Evolutionary conservation across 2,329 filamentous ascomycete genomes (phyloP).

Genomic region (Knufia fluminis): DNA sequence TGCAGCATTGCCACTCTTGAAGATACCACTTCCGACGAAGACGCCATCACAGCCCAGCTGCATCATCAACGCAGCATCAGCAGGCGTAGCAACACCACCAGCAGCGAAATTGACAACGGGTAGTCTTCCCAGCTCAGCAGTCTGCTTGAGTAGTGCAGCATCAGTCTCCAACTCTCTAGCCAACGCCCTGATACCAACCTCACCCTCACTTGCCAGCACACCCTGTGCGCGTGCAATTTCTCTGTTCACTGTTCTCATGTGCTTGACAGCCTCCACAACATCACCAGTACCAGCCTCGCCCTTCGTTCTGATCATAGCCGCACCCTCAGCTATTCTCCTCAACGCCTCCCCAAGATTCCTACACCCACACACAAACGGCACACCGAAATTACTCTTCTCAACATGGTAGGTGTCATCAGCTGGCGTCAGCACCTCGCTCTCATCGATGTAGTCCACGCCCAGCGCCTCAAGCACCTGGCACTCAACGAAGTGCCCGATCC

Average conservation of each 20-base stretch:
- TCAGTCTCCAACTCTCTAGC: constrained; percentile 76
- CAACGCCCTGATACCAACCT: constrained; percentile 65
- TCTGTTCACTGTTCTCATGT: constrained; percentile 82
- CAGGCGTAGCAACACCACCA: constrained; percentile 97
- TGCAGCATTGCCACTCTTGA: constrained; percentile 86
- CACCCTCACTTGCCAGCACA: constrained; percentile 42
- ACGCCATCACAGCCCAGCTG: constrained; percentile 96
- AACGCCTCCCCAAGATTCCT: constrained; percentile 89
- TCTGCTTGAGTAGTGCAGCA: constrained; percentile 71
- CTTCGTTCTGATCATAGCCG: constrained; percentile 98
- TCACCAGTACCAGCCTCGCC: constrained; percentile 96
- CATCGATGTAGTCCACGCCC: constrained; percentile 95
- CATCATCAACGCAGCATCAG: constrained; percentile 98
- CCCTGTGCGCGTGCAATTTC: constrained; percentile 66
- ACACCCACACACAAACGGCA: constrained; percentile 94
- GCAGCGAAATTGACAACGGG: constrained; percentile 98
- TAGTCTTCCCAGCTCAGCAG: constrained; percentile 74
- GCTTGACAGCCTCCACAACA: constrained; percentile 89
- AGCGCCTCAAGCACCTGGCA: constrained; percentile 94
- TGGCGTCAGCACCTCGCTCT: constrained; percentile 93
- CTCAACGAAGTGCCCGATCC: constrained; percentile 96
- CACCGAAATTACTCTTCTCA: constrained; percentile 71
- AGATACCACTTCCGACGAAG: constrained; percentile 93
- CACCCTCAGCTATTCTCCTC: constrained; percentile 80
- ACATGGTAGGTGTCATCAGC: constrained; percentile 88